Percentiles rank a stretch among this genome's conserved stretches.
Conservation (phyloP, 805 yeast genomes). For the Ogataea salicorniae region DNA sequence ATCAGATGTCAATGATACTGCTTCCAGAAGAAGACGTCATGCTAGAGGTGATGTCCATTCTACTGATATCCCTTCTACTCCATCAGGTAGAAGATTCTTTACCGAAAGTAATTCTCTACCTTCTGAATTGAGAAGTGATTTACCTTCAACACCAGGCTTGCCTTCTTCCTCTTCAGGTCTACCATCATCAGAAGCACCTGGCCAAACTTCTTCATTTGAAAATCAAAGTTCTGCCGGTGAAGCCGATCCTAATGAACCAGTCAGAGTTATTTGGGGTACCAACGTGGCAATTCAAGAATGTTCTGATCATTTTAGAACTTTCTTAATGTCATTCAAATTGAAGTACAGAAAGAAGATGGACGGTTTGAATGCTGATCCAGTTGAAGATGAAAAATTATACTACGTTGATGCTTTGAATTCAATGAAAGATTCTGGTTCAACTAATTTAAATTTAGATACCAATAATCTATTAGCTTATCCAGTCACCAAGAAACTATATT, state of each 20-base stretch:
- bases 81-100: conserved; percentile 58
- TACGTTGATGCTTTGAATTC: conserved; percentile 69
- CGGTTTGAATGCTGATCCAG: conserved; percentile 32
- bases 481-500: conserved; percentile 70
- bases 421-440: conserved; percentile 73
- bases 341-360: conserved; percentile 60
- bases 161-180: conserved; percentile 21
- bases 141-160: conserved; percentile 1
- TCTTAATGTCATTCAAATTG: conserved; percentile 76
- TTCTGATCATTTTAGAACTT: conserved; percentile 71
- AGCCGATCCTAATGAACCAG: conserved; percentile 58
- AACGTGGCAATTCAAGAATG: conserved; percentile 91
- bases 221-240: conserved; percentile 25
- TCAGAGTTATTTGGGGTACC: conserved; percentile 97
- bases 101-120: conserved; percentile 33
- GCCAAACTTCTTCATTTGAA: conserved; percentile 12
- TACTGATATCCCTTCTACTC: conserved; percentile 63
- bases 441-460: conserved; percentile 82
- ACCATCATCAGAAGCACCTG: conserved; percentile 18
- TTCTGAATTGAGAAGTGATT: conserved; percentile 19
- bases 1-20: conserved; percentile 38
- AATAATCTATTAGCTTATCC: conserved; percentile 72
- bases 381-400: conserved; percentile 64
- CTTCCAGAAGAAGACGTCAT: conserved; percentile 41
- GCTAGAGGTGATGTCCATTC: conserved; percentile 77